phyloP scores from a whole-genome alignment of 2,329 filamentous ascomycete genomes.

The Fusarium austroafricanum region DNA sequence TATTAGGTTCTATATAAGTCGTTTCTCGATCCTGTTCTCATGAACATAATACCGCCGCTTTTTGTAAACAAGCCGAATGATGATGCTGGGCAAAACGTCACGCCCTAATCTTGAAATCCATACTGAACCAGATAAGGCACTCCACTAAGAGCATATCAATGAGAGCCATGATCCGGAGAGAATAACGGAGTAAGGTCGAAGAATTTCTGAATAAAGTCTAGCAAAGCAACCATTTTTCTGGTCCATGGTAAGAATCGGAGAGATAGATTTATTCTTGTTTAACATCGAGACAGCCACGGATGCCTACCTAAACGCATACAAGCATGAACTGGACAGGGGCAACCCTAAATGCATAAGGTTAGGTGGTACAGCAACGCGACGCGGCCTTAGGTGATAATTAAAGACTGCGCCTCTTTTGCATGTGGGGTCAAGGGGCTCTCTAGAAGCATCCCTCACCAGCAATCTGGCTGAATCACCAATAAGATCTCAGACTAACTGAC shows the following conservation, averaged over 20 bases:
- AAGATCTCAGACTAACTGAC: constrained; percentile 17
- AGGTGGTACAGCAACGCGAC: constrained; percentile 21
- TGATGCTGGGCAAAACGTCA: not conserved
- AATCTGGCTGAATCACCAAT: constrained; percentile 33
- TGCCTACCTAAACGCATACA: not conserved
- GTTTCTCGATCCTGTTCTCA: not conserved
- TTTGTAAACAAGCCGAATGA: not conserved
- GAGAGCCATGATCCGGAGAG: not conserved
- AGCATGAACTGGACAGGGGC: constrained; percentile 11
- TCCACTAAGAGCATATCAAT: not conserved
- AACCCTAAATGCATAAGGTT: not conserved
- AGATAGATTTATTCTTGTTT: not conserved
- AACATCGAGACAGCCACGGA: not conserved
- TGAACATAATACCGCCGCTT: not conserved
- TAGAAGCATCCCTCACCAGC: constrained; percentile 14
- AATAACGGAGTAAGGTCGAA: not conserved
- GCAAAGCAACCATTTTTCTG: too few relatives aligned
- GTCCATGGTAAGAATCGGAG: not conserved
- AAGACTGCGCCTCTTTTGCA: constrained; percentile 35
- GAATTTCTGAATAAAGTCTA: not conserved
- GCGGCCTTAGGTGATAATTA: not conserved
- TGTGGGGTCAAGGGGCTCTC: constrained; percentile 35
- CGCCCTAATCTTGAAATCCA: too few relatives aligned
- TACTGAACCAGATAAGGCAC: not conserved
- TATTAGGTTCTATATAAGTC: too few relatives aligned